These are phyloP conservation scores for Heritiera littoralis DNA, from an alignment of 345 rosid genomes.

Conservation along the genomic window DNA sequence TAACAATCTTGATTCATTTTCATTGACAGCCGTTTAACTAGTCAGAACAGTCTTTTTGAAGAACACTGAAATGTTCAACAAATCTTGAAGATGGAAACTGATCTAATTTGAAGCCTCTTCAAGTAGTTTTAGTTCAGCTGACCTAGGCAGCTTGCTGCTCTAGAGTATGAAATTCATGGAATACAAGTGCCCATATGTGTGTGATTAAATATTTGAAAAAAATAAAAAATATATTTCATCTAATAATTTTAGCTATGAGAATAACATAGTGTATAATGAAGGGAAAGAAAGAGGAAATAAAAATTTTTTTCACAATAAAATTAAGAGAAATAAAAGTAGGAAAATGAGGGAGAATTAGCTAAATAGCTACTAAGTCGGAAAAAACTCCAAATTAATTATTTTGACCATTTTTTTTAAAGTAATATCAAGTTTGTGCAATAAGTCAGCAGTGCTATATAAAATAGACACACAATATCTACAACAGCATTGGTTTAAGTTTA, in stretches of 20 bases:
- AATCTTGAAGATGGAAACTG: not conserved
- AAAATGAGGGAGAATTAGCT: not conserved
- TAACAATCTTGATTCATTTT: not conserved
- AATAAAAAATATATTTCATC: not conserved
- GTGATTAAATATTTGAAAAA: not conserved
- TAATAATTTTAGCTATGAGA: not conserved
- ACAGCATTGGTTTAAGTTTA: too few relatives aligned
- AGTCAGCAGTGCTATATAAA: too few relatives aligned
- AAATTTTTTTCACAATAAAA: not conserved
- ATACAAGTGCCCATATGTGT: not conserved
- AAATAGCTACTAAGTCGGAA: too few relatives aligned
- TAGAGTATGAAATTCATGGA: not conserved
- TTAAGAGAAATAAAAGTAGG: not conserved
- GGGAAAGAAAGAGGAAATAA: not conserved
- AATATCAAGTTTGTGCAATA: too few relatives aligned
- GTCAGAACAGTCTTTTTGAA: not conserved
- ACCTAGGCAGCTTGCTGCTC: not conserved
- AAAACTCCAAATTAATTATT: too few relatives aligned
- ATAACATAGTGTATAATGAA: not conserved
- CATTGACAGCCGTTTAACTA: not conserved
- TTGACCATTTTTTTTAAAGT: too few relatives aligned
- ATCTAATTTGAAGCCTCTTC: not conserved
- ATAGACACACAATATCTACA: too few relatives aligned
- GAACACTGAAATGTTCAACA: not conserved
- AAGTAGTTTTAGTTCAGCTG: not conserved